Evolutionary conservation across 345 rosid genomes (phyloP).

Genomic region (Isatis tinctoria): DNA sequence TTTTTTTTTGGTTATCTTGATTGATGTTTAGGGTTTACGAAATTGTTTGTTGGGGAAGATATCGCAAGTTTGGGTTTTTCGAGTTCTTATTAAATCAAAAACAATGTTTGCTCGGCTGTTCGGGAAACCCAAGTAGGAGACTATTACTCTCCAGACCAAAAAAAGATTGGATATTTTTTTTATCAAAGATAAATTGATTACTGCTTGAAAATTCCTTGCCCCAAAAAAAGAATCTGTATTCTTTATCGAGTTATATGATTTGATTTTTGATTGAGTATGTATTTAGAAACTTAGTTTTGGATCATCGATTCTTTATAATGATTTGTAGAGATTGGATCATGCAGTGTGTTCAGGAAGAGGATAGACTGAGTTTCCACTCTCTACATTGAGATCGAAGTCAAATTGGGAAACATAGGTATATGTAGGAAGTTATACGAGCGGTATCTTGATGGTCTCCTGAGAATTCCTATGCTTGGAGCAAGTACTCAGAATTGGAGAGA

Average conservation of each 20-base stretch:
- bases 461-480: background rate
- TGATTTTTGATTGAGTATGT: no score
- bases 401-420: background rate
- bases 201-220: no score
- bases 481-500: background rate
- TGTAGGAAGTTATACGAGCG: background rate
- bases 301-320: no score
- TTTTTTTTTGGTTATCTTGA: background rate
- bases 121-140: conserved; percentile 82
- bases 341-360: no score
- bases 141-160: conserved; percentile 65
- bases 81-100: conserved; percentile 9
- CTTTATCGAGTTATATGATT: no score
- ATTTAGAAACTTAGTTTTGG: no score
- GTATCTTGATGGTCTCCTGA: conserved; percentile 8
- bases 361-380: no score
- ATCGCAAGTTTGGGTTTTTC: conserved; percentile 16
- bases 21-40: background rate
- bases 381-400: background rate
- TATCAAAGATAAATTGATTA: no score
- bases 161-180: no score
- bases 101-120: conserved; percentile 75
- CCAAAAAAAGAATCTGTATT: no score
- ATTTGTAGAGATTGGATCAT: no score
- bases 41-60: conserved; percentile 21